Evolutionary conservation across 176 grass and related monocot species (phyloP), one percentile per base, ranked within the genome.

Genomic region (Typha latifolia): DNA sequence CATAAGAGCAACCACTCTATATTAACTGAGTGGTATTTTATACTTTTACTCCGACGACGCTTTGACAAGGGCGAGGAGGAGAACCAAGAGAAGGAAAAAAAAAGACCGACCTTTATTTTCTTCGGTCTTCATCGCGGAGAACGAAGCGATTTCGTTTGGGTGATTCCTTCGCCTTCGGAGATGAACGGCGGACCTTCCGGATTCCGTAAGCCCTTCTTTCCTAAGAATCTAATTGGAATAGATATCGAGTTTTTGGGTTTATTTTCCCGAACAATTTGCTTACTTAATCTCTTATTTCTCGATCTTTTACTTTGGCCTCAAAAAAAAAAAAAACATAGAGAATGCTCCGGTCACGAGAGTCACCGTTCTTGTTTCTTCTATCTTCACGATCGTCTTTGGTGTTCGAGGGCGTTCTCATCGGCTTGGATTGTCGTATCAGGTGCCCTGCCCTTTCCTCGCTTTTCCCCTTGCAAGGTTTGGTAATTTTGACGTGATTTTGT

Each of bases 111-210:
- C 37, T 43, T 43, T 43, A 10, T 43, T 10, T 6, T 10, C 37
- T 14, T 59, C 53, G 0, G 3, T 59, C n/a, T 8, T 21, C 53
- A 14, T 59, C 11, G 37, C 37, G 18, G 53, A 16, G 20, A 16
- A 59, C 53, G 53, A 22, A 22, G 20, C 53, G 16, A 16, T 43
- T 43, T 10, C 62, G 13, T 23, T 23, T 64, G 8, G 18, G 22
- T 14, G 65, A 16, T 27, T 71, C 47, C 19, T 64, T 37, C 27
- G 1, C 21, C 65, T 18, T 66, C 62, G 47, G 69, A 78, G 78
- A 78, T 91, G 89, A 81, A 87, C 72, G 81, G 81, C 68, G 89
- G 89, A 24, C 81, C 83, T 24, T 82, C 89, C 66, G 89, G 89
- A 87, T 91, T 91, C 78, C 84, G 89, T 91, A 82, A 87, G 89